Percentiles rank a stretch among this genome's conserved stretches.
Evolutionary conservation across 2,329 filamentous ascomycete species (phyloP).

Genomic region (Colletotrichum sublineola): DNA sequence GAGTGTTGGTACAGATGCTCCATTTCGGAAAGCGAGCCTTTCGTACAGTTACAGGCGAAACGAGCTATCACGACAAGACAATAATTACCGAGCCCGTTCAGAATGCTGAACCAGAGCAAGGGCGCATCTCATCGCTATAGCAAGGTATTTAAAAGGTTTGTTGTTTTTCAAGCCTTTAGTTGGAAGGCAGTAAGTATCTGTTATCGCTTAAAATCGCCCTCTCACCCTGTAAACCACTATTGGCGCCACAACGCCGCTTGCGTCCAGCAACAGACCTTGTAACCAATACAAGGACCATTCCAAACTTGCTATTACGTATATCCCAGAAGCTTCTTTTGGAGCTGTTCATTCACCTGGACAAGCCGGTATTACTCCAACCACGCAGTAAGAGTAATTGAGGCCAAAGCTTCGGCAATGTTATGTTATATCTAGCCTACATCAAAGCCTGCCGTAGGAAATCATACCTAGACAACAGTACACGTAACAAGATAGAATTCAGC

Average conservation of each 20-base stretch:
- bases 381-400: background rate
- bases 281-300: background rate
- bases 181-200: background rate
- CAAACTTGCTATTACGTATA: background rate
- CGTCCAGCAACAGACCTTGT: background rate
- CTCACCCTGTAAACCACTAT: background rate
- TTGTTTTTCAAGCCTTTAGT: background rate
- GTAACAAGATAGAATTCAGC: too few species aligned
- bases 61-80: background rate
- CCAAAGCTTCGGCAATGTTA: background rate
- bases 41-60: background rate
- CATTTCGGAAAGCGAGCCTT: background rate
- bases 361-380: background rate
- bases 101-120: background rate
- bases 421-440: background rate
- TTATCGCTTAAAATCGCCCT: background rate
- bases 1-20: background rate
- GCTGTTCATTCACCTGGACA: background rate
- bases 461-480: background rate
- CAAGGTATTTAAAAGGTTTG: background rate
- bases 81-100: background rate
- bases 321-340: background rate
- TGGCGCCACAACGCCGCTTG: background rate
- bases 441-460: background rate
- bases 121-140: background rate